A percentile compares a stretch with the other conserved stretches of the same genome.
Conservation (phyloP, 1,284 basidiomycete species). For the Anthracocystis setariae region DNA sequence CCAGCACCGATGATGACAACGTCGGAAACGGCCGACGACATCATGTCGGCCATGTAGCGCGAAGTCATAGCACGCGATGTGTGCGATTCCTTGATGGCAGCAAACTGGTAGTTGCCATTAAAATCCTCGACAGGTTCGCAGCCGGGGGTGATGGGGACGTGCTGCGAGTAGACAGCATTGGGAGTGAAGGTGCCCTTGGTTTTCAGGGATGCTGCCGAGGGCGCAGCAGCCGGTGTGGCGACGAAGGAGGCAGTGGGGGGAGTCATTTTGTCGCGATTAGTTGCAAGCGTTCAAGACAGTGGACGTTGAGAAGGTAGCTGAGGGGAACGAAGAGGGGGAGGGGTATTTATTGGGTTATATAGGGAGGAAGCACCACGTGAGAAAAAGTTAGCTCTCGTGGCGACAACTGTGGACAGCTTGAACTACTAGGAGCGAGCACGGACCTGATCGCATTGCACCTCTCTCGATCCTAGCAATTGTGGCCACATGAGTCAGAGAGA, state of each 20-base stretch:
- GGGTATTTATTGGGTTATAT: too few species aligned
- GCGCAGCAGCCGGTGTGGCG: conserved; percentile 10
- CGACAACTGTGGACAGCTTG: too few species aligned
- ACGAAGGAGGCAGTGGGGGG: conserved; percentile 56
- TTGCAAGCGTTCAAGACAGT: too few species aligned
- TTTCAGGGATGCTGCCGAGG: conserved; percentile 21
- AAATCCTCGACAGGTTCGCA: conserved; percentile 63
- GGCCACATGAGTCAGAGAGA: too few species aligned
- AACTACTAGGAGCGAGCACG: too few species aligned
- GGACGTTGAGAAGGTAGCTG: not conserved
- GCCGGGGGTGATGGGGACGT: conserved; percentile 58
- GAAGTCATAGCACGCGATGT: conserved; percentile 63
- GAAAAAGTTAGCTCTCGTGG: too few species aligned
- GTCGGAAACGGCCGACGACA: conserved; percentile 74
- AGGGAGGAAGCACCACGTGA: too few species aligned
- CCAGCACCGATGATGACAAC: conserved; percentile 83
- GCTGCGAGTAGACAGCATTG: conserved; percentile 29
- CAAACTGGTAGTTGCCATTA: conserved; percentile 60
- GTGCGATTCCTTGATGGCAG: conserved; percentile 64
- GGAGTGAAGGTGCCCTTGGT: conserved; percentile 21
- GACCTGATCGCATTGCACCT: too few species aligned
- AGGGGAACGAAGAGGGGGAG: not conserved
- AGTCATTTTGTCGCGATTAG: conserved; percentile 53
- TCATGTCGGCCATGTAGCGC: conserved; percentile 63
- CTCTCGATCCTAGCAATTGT: too few species aligned